Base-by-base conservation (phyloP, 2,329 filamentous ascomycete genomes). In the Ophiostoma fasciatum region DNA sequence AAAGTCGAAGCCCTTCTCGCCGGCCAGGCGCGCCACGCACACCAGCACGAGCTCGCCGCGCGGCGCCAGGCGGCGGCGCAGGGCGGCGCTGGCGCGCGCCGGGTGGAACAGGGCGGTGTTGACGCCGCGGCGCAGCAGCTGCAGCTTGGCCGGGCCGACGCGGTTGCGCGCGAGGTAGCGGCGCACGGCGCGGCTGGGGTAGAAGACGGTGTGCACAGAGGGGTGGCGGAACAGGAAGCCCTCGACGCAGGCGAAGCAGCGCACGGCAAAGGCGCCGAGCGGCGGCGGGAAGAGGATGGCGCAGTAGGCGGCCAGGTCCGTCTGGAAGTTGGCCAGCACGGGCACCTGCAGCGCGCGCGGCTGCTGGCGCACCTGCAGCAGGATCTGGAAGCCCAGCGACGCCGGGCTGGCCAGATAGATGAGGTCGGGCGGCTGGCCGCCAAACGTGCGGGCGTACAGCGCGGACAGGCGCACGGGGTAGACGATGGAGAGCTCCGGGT, bases 1-100 rank as follows among this genome's bases (percentile, higher is more conserved):
- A 47, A 81, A 82, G 31, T 71, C 69, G 46, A 80, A 81, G 0
- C 77, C 76, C 49, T 82, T 82, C 49, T 82, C 78, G 2, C 73
- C 74, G 0, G 77, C 76, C 18, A 82, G 60, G 21, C 77, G 67
- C 4, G 74, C 75, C 9, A 81, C 74, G 23, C 69, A 78, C 36
- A 78, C 62, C 19, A 82, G 64, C 31, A 82, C 68, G 41, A 75
- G 59, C 50, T 81, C 74, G 27, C 68, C 70, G 34, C 70, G 63
- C 0, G 74, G 73, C 0, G 74, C 74, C 19, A 80, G 60, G 34
- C 63, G 46, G 8, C 51, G 56, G 13, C 74, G 63, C 39, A 75
- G 62, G 4, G 55, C 50, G 6, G 68, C 60, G 43, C 62, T 71
- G 31, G 68, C 59, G 36, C 61, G 62, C 0, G 42, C 48, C 0